Evolutionary conservation across 805 yeast species (phyloP), one percentile per base, ranked within the genome.

Genomic region (Candida maris): DNA sequence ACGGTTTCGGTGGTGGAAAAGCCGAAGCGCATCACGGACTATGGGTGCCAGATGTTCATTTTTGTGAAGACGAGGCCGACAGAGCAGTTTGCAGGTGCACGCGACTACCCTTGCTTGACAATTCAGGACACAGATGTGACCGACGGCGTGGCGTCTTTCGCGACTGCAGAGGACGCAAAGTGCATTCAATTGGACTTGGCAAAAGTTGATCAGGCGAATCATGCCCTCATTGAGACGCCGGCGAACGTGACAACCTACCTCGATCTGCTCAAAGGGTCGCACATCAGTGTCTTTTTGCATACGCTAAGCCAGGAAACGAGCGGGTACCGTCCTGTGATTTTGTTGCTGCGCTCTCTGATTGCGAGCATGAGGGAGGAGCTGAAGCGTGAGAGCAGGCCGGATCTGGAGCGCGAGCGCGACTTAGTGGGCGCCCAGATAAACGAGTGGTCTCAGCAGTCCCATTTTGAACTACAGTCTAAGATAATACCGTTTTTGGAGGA

Each of bases 371-470:
- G 45, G 20, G 27, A 32, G 4, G 48, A 46, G 25, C 23, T 47
- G 18, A 37, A 38, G 21, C 21, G 27, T 14, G 33, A 31, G 2
- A 32, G 45, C 27, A 32, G 38, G 17, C 34, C 36, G 29, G 40
- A 39, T 15, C 18, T 44, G 22, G 26, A 42, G 37, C 32, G 36
- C 22, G 38, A 44, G 19, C 36, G 27, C 15, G 38, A 32, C 5
- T 6, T 13, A 7, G 34, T 55, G 18, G 43, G 40, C 23, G 32
- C 34, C 3, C 51, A 59, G 32, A 51, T 63, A 6, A 47, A 44
- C 13, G 42, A 43, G 12, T 61, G 66, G 67, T 46, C 64, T 1
- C 64, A 60, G 41, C 30, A 35, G 6, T 52, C 65, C 3, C 68
- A 63, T 47, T 48, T 54, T 31, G 65, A 61, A 37, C 39, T 63